Evolutionary conservation across 116 monocot species (phyloP).

Genomic region (Iris pallida): DNA sequence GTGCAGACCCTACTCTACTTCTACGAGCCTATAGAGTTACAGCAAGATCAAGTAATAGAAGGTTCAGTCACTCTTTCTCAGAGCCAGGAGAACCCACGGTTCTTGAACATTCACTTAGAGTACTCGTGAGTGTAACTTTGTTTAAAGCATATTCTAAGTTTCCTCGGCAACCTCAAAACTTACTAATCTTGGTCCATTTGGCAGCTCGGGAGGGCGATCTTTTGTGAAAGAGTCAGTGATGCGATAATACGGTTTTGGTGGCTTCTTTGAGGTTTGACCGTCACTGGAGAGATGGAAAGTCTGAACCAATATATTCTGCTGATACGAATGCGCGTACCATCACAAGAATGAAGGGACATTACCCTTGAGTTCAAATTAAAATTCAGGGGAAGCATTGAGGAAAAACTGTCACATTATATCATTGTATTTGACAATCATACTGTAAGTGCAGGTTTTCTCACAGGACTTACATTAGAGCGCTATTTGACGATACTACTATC

Average conservation of each 20-base stretch:
- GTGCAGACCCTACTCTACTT: conserved; percentile 85
- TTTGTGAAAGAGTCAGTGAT: conserved; percentile 82
- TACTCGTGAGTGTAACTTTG: conserved; percentile 50
- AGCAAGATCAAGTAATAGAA: conserved; percentile 81
- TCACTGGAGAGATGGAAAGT: too few species aligned
- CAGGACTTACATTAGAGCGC: too few species aligned
- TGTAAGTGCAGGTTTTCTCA: too few species aligned
- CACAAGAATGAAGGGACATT: too few species aligned
- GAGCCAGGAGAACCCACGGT: conserved; percentile 75
- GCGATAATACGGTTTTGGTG: conserved; percentile 28
- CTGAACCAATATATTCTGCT: too few species aligned
- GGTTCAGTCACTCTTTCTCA: conserved; percentile 79
- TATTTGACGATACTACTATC: too few species aligned
- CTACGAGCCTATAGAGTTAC: conserved; percentile 82
- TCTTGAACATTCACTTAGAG: conserved; percentile 83
- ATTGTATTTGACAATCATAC: too few species aligned
- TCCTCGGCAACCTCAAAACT: not conserved
- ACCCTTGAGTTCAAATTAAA: too few species aligned
- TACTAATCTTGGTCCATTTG: not conserved
- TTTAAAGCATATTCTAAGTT: not conserved
- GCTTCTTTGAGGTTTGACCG: too few species aligned
- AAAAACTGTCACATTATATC: too few species aligned
- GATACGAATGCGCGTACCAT: too few species aligned
- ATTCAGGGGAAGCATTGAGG: too few species aligned
- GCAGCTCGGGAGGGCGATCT: conserved; percentile 70